phyloP scores from a whole-genome alignment of 345 rosid species.

The Bretschneidera sinensis region DNA sequence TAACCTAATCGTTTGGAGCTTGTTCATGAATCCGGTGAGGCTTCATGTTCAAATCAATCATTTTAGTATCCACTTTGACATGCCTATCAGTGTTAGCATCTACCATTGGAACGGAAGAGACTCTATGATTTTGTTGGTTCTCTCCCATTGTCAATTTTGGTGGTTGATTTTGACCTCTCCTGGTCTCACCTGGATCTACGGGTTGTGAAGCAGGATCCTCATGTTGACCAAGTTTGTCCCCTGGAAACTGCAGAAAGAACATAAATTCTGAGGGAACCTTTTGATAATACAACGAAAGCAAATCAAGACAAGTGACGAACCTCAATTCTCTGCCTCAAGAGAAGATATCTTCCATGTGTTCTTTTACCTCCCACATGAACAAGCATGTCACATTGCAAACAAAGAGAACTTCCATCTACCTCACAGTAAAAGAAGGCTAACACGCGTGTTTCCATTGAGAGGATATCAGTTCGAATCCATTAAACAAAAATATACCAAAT shows the following conservation, averaged over 20 bases:
- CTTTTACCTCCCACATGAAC: constrained; percentile 87
- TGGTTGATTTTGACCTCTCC: constrained; percentile 28
- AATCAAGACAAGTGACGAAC: constrained; percentile 24
- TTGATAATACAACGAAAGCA: background rate
- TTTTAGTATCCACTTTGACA: constrained; percentile 29
- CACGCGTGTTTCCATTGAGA: constrained; percentile 14
- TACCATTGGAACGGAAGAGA: constrained; percentile 21
- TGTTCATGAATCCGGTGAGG: constrained; percentile 52
- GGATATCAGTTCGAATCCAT: constrained; percentile 1
- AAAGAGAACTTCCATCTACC: constrained; percentile 76
- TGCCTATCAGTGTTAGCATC: constrained; percentile 34
- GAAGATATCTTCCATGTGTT: constrained; percentile 60
- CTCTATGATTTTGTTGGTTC: constrained; percentile 33
- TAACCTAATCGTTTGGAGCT: constrained; percentile 56
- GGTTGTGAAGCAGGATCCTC: constrained; percentile 28
- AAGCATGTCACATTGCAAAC: constrained; percentile 77
- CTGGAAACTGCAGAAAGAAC: constrained; percentile 59
- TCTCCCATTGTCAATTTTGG: constrained; percentile 24
- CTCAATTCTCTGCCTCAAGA: constrained; percentile 75
- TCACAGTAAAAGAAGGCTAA: constrained; percentile 93
- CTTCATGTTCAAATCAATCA: constrained; percentile 77
- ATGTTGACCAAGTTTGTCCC: constrained; percentile 35
- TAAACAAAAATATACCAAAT: background rate
- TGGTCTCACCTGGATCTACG: constrained; percentile 24
- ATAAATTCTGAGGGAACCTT: constrained; percentile 1